Evolutionary conservation across 1,284 basidiomycete genomes (phyloP).

Genomic region (Xanthoconium separans): DNA sequence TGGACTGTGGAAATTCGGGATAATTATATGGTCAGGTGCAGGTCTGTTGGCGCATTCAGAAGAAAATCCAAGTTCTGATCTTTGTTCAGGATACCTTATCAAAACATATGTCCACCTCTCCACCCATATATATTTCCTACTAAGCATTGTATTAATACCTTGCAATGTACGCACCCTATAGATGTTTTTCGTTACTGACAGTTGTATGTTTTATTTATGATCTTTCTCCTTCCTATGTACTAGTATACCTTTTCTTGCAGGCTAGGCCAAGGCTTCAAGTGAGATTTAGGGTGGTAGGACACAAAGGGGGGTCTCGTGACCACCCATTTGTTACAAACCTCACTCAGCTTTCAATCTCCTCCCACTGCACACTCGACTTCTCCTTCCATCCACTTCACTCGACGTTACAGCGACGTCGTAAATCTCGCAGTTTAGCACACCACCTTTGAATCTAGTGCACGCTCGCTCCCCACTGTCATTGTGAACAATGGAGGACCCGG

Average conservation of each 20-base stretch:
- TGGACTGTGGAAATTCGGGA: background rate
- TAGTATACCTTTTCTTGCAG: too few relatives aligned
- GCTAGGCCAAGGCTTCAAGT: too few relatives aligned
- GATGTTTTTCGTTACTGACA: too few relatives aligned
- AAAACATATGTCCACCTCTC: background rate
- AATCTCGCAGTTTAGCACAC: background rate
- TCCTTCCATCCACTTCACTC: background rate
- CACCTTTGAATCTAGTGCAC: background rate
- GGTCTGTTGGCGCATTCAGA: background rate
- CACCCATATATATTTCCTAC: background rate
- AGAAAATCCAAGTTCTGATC: background rate
- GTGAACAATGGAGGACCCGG: conserved; percentile 20
- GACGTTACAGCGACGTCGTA: background rate
- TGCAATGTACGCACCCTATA: too few relatives aligned
- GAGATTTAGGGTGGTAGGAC: too few relatives aligned
- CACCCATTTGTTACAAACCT: conserved; percentile 11
- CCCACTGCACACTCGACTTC: background rate
- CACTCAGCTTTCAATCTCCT: too few relatives aligned
- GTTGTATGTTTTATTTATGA: too few relatives aligned
- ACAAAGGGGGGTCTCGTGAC: conserved; percentile 31
- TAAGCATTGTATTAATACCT: too few relatives aligned
- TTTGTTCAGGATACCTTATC: background rate
- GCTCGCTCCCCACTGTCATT: background rate
- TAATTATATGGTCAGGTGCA: too few relatives aligned
- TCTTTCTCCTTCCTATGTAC: too few relatives aligned